These are phyloP conservation scores for Polyplosphaeria fusca DNA, from an alignment of 495 filamentous ascomycete species.

Conservation along the genomic window DNA sequence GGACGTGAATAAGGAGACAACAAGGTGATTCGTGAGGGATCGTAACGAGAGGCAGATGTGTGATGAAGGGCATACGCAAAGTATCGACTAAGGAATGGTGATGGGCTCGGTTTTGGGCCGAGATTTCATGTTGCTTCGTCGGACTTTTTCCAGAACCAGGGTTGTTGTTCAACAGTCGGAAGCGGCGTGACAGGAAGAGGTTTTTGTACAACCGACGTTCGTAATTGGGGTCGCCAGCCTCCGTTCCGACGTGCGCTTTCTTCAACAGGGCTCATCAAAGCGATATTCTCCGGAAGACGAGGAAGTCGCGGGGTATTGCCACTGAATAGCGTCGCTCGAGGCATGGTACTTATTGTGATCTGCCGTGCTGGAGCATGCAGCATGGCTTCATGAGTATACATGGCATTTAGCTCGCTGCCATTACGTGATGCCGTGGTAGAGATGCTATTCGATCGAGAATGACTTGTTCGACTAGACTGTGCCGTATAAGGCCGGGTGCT, in stretches of 20 bases:
- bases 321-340: not conserved
- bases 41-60: too few species aligned
- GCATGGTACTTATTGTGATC: conserved; percentile 1
- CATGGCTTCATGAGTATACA: conserved; percentile 4
- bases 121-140: not conserved
- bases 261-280: conserved; percentile 1
- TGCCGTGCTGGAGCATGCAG: conserved; percentile 12
- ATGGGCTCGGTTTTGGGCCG: too few species aligned
- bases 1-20: too few species aligned
- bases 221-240: not conserved
- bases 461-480: not conserved
- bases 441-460: conserved; percentile 7
- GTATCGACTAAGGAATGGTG: too few species aligned
- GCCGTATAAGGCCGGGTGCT: not conserved
- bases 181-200: conserved; percentile 26
- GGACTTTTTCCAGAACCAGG: not conserved
- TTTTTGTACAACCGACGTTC: conserved; percentile 11
- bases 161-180: not conserved
- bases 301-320: not conserved
- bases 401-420: conserved; percentile 1
- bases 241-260: not conserved
- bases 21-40: too few species aligned
- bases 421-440: not conserved
- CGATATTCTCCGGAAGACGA: conserved; percentile 3
- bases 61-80: too few species aligned